A percentile compares a stretch with the other conserved stretches of the same genome.
phyloP scores from a whole-genome alignment of 78 protist genomes.

The Dictyostelium firmibasis region DNA sequence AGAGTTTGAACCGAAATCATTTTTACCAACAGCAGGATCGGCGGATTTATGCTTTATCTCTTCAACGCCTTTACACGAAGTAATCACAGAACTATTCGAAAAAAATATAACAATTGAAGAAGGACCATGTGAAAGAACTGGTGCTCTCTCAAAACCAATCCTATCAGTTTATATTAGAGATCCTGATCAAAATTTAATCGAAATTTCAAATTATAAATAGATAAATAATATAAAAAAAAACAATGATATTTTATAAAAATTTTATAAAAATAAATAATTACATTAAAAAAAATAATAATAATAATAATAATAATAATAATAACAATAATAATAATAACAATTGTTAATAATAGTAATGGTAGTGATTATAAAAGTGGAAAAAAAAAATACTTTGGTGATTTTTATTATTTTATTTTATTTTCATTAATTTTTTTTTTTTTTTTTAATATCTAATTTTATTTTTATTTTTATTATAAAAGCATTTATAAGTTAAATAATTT shows the following conservation, averaged over 20 bases:
- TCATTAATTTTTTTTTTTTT: too few species aligned
- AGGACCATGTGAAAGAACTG: conserved; percentile 56
- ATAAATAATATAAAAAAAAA: neutral
- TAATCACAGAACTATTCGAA: neutral
- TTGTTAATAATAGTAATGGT: too few species aligned
- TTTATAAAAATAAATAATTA: neutral
- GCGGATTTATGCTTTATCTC: conserved; percentile 44
- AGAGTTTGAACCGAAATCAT: conserved; percentile 23
- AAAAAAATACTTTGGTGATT: too few species aligned
- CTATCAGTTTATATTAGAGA: conserved; percentile 33
- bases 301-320: too few species aligned
- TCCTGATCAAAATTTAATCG: conserved; percentile 53
- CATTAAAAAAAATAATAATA: neutral
- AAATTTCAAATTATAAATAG: conserved; percentile 33
- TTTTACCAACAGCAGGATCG: conserved; percentile 15
- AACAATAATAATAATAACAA: too few species aligned
- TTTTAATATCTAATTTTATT: neutral
- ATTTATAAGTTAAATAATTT: neutral
- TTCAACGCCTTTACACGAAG: neutral
- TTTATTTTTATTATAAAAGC: neutral
- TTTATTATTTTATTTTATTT: too few species aligned
- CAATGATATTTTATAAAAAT: neutral
- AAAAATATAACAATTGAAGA: conserved; percentile 10
- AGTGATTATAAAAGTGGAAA: too few species aligned
- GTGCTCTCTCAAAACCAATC: conserved; percentile 7